Evolutionary conservation across 352 stramenopile genomes (phyloP).

Genomic region (Paralagenidium karlingii): DNA sequence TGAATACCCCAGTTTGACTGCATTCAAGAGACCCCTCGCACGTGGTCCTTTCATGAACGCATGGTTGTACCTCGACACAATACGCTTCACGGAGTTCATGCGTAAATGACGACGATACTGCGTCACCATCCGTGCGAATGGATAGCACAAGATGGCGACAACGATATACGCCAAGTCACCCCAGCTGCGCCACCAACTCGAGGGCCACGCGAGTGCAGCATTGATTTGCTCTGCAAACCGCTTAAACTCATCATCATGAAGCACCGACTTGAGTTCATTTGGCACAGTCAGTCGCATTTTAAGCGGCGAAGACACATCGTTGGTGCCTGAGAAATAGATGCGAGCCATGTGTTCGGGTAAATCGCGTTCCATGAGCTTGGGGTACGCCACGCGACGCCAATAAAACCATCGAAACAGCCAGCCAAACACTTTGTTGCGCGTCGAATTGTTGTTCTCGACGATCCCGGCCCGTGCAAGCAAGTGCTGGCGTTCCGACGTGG

Average conservation of each 20-base stretch:
- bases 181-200: slow-evolving; percentile 22
- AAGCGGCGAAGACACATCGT: slow-evolving; percentile 46
- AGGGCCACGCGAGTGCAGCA: slow-evolving; percentile 33
- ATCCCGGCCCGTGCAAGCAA: not conserved
- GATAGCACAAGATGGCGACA: slow-evolving; percentile 51
- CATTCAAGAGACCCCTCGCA: slow-evolving; percentile 51
- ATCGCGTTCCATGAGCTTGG: slow-evolving; percentile 68
- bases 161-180: slow-evolving; percentile 46
- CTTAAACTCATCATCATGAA: slow-evolving; percentile 58
- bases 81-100: slow-evolving; percentile 62
- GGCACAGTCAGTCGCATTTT: slow-evolving; percentile 48
- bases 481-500: not conserved
- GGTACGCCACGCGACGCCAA: slow-evolving; percentile 65
- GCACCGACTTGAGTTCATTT: slow-evolving; percentile 31
- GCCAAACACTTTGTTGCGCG: slow-evolving; percentile 15
- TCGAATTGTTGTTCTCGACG: not conserved
- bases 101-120: slow-evolving; percentile 57
- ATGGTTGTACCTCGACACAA: slow-evolving; percentile 68
- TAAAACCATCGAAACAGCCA: slow-evolving; percentile 14
- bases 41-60: slow-evolving; percentile 69
- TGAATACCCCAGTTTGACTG: slow-evolving; percentile 66
- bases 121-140: slow-evolving; percentile 48
- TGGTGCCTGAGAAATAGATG: slow-evolving; percentile 55
- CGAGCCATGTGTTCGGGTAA: slow-evolving; percentile 70
- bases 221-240: slow-evolving; percentile 56